Evolutionary conservation across 1,284 basidiomycete genomes (phyloP).

Genomic region (Trichosporon sp.): DNA sequence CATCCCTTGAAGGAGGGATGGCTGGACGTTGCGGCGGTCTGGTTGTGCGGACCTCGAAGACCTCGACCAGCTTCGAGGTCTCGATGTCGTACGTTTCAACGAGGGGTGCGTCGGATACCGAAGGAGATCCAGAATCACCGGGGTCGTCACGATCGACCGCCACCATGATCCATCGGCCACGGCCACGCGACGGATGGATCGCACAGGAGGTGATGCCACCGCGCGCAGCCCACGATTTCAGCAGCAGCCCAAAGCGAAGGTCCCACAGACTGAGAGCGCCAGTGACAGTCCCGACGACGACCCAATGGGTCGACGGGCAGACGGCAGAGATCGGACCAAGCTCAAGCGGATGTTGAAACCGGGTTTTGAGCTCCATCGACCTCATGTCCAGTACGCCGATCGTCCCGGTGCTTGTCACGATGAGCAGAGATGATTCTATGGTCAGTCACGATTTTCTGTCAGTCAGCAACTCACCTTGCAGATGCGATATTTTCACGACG

Average conservation of each 20-base stretch:
- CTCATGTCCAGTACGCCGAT: constrained; percentile 78
- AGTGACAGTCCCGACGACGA: constrained; percentile 75
- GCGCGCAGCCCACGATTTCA: constrained; percentile 74
- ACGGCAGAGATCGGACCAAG: constrained; percentile 78
- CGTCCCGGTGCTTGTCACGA: constrained; percentile 72
- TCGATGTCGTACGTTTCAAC: constrained; percentile 48
- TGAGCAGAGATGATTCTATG: constrained; percentile 56
- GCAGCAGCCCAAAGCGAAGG: constrained; percentile 79
- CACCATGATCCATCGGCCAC: constrained; percentile 81
- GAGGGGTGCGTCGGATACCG: constrained; percentile 16
- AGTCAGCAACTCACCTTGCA: constrained; percentile 27
- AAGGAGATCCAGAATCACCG: constrained; percentile 7
- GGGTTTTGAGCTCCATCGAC: constrained; percentile 70
- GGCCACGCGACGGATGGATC: constrained; percentile 70
- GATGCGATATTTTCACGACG: constrained; percentile 32
- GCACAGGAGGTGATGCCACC: constrained; percentile 56
- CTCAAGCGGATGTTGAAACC: constrained; percentile 76
- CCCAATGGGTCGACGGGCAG: constrained; percentile 76
- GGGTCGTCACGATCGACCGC: constrained; percentile 55
- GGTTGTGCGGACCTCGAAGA: constrained; percentile 32
- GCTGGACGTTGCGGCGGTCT: constrained; percentile 14
- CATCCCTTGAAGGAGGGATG: constrained; percentile 10
- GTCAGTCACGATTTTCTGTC: too few relatives aligned
- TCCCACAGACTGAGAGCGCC: constrained; percentile 89
- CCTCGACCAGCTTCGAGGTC: constrained; percentile 46